Evolutionary conservation across 1,284 basidiomycete species (phyloP), one percentile per base, ranked within the genome.

Genomic region (Apiotrichum gamsii): DNA sequence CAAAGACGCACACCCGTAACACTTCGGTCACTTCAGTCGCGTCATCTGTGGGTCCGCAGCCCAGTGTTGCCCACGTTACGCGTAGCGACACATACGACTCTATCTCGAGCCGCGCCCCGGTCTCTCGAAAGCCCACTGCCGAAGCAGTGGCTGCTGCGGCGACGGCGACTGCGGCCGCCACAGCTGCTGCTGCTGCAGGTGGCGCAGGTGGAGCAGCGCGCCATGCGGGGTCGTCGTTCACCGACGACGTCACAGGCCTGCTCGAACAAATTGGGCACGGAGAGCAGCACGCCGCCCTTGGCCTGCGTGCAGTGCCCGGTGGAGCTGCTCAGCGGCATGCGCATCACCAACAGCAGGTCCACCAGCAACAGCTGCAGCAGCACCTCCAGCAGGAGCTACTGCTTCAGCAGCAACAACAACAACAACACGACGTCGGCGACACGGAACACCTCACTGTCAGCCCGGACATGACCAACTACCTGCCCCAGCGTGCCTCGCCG

Each of bases 221-320:
- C 32, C 32, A 47, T 21, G 38, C 39, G 16, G 45, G 45, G 18
- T 34, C 53, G 14, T 65, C 60, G 24, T 70, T 70, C 58, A 60
- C 60, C 11, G 57, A 65, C 44, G 64, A 69, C 40, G 64, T 72
- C 23, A 51, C 49, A 10, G 52, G 52, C 8, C 37, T 54, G 3
- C 44, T 54, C 11, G 49, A 54, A 32, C 42, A 49, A 18, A 54
- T 54, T 16, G 41, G 48, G 18, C 52, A 54, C 33, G 43, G 34
- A n/a, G 48, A 51, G 14, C n/a, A n/a, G n/a, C 39, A 33, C 5
- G 20, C 19, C 14, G 42, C 41, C 15, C n/a, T 23, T 20, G 37
- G 25, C 36, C n/a, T 16, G 19, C 29, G 15, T n/a, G 29, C 19
- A 3, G 38, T 25, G 9, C 24, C 25, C 25, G 25, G 8, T 28